Evolutionary conservation across 176 grass and related monocot genomes (phyloP), one percentile per base, ranked within the genome.

Genomic region (Carex pumila): DNA sequence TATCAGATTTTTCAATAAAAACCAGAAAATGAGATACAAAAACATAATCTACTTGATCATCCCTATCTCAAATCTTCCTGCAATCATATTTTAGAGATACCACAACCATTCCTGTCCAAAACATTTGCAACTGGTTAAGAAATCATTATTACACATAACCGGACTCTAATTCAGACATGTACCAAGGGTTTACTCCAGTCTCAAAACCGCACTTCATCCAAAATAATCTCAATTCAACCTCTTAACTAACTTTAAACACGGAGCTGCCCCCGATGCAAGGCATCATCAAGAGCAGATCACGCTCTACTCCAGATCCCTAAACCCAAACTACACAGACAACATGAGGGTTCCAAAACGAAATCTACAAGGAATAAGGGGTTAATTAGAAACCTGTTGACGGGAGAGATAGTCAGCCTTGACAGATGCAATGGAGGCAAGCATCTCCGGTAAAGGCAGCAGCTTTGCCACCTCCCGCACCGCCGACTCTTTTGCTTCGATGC

Each of bases 381-480:
- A 54, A 21, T 50, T 49, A 39, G 45, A 15, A 71, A 92, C 95
- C 95, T 98, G 95, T 86, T 93, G 95, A 82, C 92, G 91, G 21
- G 92, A 84, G 81, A 98, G 89, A 88, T 98, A 98, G 81, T 94
- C 95, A 53, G 92, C 79, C 89, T 98, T 98, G 84, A 98, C 91
- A 84, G 91, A 89, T 22, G 92, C 76, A 82, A 98, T 94, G 80
- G 92, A 94, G n/a, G 92, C 87, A 50, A 98, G 91, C 79, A 93
- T 89, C 67, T 98, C 95, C 72, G 92, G 92, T 69, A 93, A 88
- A 61, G 92, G 89, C 43, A 98, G 91, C 59, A 98, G 89, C 92
- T 98, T 98, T 52, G 95, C 95, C 76, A 98, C 95, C 92, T 98
- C 95, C 14, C 95, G 95, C 67, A 98, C 95, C 45, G 95, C 92